Evolutionary conservation across 1,139 yeast species (phyloP).

Genomic region (Kurtzmaniella quercitrusa): DNA sequence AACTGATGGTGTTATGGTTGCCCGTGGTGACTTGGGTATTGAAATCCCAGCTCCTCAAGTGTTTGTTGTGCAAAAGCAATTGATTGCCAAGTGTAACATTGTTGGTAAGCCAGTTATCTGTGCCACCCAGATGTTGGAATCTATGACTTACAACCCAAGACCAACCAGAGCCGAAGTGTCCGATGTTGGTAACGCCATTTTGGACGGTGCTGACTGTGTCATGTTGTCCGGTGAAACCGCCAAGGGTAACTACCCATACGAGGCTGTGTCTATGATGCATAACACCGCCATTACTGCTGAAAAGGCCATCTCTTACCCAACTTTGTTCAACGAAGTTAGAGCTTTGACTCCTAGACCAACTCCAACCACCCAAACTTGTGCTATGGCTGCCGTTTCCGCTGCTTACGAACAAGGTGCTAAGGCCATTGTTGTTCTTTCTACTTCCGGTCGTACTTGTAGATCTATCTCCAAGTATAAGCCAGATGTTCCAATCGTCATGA

Average conservation of each 20-base stretch:
- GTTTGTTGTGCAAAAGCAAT: conserved; percentile 96
- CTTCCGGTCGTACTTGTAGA: conserved; percentile 94
- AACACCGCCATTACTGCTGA: conserved; percentile 96
- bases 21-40: conserved; percentile 99
- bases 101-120: conserved; percentile 99
- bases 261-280: conserved; percentile 99
- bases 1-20: conserved; percentile 99
- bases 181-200: conserved; percentile 97
- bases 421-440: conserved; percentile 94
- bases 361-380: conserved; percentile 93
- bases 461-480: conserved; percentile 97
- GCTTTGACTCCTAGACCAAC: conserved; percentile 84
- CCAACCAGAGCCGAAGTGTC: conserved; percentile 99
- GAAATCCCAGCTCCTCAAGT: conserved; percentile 99
- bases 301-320: conserved; percentile 89
- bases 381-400: conserved; percentile 95
- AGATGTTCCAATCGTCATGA: conserved; percentile 95
- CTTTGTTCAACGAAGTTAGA: conserved; percentile 86
- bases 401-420: conserved; percentile 94
- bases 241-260: conserved; percentile 96
- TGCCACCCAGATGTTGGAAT: conserved; percentile 99
- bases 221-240: conserved; percentile 99
- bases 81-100: conserved; percentile 97
- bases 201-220: conserved; percentile 99
- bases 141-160: conserved; percentile 99